Evolutionary conservation across 768 basidiomycete species (phyloP).

Genomic region (Termitomyces sp.): DNA sequence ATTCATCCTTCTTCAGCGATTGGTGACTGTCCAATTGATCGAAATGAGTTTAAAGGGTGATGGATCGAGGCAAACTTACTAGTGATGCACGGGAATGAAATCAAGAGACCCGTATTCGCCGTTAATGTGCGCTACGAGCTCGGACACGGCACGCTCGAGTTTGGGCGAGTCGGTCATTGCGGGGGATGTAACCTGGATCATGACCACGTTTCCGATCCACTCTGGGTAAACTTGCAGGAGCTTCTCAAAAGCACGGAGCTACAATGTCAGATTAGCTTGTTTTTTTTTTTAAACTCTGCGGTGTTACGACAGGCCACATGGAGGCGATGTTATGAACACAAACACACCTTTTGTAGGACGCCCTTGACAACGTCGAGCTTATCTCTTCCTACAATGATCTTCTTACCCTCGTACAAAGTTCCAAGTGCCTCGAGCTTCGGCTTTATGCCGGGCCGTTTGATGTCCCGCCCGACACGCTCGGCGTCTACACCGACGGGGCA

Average conservation of each 20-base stretch:
- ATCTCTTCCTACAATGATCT: conserved; percentile 96
- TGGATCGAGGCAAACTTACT: conserved; percentile 50
- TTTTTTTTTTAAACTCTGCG: neutral
- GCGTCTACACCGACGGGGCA: conserved; percentile 97
- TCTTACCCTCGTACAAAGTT: conserved; percentile 89
- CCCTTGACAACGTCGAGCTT: conserved; percentile 99
- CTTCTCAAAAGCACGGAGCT: conserved; percentile 95
- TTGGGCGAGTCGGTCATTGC: conserved; percentile 89
- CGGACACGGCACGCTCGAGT: conserved; percentile 88
- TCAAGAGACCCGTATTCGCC: conserved; percentile 92
- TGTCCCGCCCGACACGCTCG: conserved; percentile 78
- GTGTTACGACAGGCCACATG: neutral
- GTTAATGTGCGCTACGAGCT: conserved; percentile 92
- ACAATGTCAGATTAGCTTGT: neutral
- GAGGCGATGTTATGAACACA: too few relatives aligned
- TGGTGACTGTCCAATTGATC: conserved; percentile 73
- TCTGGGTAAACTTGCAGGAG: conserved; percentile 90
- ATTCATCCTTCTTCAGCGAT: conserved; percentile 95
- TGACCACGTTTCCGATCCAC: conserved; percentile 87
- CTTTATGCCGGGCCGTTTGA: conserved; percentile 70
- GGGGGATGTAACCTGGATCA: conserved; percentile 92
- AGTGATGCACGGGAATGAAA: conserved; percentile 97
- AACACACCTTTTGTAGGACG: conserved; percentile 82
- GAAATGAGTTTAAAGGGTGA: neutral
- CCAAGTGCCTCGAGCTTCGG: conserved; percentile 88